These are phyloP conservation scores for Ogataea methanolica DNA, from an alignment of 805 yeast species.

Conservation along the genomic window DNA sequence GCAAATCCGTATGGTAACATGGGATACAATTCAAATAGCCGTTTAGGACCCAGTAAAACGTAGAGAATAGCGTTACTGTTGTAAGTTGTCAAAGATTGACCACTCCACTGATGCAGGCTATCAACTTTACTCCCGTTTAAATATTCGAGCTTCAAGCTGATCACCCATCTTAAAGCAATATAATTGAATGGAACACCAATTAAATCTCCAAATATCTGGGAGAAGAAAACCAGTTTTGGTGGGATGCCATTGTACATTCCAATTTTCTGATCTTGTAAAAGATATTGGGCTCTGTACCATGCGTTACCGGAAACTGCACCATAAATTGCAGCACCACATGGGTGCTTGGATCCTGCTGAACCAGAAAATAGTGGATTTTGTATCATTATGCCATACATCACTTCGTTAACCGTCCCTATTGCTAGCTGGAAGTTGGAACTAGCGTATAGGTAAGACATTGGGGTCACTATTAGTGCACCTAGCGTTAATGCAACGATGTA, in stretches of 20 bases:
- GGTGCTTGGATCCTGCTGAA: conserved; percentile 29
- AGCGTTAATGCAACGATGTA: conserved; percentile 39
- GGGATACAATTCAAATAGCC: conserved; percentile 39
- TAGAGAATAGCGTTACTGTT: conserved; percentile 49
- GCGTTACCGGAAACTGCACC: conserved; percentile 53
- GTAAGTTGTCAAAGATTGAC: conserved; percentile 36
- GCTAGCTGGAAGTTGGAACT: conserved; percentile 48
- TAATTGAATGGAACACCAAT: conserved; percentile 52
- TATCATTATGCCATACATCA: conserved; percentile 42
- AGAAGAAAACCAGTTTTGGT: conserved; percentile 44
- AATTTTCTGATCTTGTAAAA: conserved; percentile 37
- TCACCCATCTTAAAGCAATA: conserved; percentile 43
- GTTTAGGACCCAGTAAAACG: conserved; percentile 45
- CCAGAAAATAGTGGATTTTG: conserved; percentile 26
- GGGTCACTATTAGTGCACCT: conserved; percentile 43
- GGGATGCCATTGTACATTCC: conserved; percentile 53
- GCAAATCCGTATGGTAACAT: conserved; percentile 41
- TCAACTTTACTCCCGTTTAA: conserved; percentile 28
- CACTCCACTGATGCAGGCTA: conserved; percentile 51
- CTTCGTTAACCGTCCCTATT: conserved; percentile 47
- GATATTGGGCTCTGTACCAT: conserved; percentile 46
- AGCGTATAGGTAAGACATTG: conserved; percentile 47
- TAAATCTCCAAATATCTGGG: conserved; percentile 48
- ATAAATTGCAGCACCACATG: conserved; percentile 45
- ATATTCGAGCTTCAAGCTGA: conserved; percentile 34